Conservation (phyloP, 768 basidiomycete species). For the Lactifluus piperatus region DNA sequence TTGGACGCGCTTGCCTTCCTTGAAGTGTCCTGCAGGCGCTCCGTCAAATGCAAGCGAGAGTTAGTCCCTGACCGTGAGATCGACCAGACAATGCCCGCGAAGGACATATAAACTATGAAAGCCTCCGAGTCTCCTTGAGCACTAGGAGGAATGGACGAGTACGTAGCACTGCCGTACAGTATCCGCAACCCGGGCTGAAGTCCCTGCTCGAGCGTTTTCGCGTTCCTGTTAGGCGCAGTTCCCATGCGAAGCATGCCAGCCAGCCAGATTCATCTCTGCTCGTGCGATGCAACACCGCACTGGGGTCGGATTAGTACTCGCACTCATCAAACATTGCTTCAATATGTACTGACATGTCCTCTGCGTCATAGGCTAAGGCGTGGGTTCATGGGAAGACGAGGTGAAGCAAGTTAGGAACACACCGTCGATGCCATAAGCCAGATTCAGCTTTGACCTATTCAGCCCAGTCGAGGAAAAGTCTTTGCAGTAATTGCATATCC, state of each 20-base stretch:
- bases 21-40: conserved; percentile 2
- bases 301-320: conserved; percentile 10
- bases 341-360: conserved; percentile 26
- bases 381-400: too few species aligned
- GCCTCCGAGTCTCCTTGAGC: neutral
- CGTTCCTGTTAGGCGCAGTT: conserved; percentile 41
- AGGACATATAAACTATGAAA: conserved; percentile 14
- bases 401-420: neutral
- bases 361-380: neutral
- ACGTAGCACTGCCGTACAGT: conserved; percentile 35
- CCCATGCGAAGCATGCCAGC: conserved; percentile 46
- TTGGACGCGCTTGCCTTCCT: conserved; percentile 17
- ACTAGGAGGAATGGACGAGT: neutral
- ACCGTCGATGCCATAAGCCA: conserved; percentile 28
- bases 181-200: conserved; percentile 66
- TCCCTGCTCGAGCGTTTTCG: conserved; percentile 43
- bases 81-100: conserved; percentile 13
- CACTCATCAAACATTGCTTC: conserved; percentile 24
- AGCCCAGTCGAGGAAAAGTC: conserved; percentile 46
- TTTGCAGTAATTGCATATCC: conserved; percentile 44
- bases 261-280: conserved; percentile 44
- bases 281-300: conserved; percentile 6
- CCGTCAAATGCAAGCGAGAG: conserved; percentile 13
- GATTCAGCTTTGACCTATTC: conserved; percentile 56
- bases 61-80: conserved; percentile 19